phyloP scores from a whole-genome alignment of 1,284 basidiomycete species.

The Marasmius oreades region DNA sequence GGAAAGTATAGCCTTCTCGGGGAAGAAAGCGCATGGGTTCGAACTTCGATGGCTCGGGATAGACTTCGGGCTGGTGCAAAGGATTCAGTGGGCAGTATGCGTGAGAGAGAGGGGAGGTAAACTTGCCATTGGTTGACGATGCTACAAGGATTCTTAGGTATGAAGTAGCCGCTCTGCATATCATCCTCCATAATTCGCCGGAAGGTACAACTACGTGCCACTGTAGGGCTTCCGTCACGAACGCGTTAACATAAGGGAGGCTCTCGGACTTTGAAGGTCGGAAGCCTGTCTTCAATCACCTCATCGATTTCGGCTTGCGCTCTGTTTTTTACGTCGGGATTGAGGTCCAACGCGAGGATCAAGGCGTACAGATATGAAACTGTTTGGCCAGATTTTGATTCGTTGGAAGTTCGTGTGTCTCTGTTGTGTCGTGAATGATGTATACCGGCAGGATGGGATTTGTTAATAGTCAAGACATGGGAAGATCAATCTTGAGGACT shows the following conservation, averaged over 20 bases:
- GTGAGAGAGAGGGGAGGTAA: background rate
- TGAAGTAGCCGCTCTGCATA: background rate
- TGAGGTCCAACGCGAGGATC: background rate
- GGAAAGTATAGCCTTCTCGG: too few species aligned
- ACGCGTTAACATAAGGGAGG: background rate
- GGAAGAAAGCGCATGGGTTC: background rate
- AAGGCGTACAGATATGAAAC: too few species aligned
- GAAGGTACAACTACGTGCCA: background rate
- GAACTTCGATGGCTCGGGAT: background rate
- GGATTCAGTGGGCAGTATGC: background rate
- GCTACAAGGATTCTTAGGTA: background rate
- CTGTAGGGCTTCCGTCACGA: background rate
- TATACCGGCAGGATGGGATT: too few species aligned
- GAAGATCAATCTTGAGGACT: too few species aligned
- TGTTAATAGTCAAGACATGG: too few species aligned
- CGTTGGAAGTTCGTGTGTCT: too few species aligned
- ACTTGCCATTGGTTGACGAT: background rate
- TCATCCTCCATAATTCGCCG: background rate
- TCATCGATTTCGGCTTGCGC: background rate
- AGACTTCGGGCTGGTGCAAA: background rate
- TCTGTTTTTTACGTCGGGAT: background rate
- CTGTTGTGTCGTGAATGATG: too few species aligned
- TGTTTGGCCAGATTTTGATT: too few species aligned
- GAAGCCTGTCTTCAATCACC: background rate
- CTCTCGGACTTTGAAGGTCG: background rate